A percentile compares a stretch with the other conserved stretches of the same genome.
Conservation (phyloP, 805 yeast genomes). For the Candida hispaniensis region DNA sequence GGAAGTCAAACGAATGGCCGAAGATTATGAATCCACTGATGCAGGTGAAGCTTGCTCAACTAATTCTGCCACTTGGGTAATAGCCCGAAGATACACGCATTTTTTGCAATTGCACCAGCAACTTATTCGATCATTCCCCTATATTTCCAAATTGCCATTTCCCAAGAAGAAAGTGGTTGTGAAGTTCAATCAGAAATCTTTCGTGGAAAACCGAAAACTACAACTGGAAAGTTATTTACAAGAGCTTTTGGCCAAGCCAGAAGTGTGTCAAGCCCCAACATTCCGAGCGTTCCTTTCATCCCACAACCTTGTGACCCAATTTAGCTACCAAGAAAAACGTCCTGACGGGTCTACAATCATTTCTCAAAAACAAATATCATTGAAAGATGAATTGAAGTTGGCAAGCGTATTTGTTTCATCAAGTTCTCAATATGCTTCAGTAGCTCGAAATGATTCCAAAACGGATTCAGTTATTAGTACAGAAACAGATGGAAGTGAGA, state of each 20-base stretch:
- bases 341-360: slow-evolving; percentile 3
- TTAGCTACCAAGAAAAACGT: slow-evolving; percentile 8
- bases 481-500: neutral
- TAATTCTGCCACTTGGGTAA: slow-evolving; percentile 67
- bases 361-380: slow-evolving; percentile 38
- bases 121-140: slow-evolving; percentile 42
- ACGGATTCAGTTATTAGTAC: slow-evolving; percentile 2
- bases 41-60: no score
- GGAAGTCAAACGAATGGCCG: slow-evolving; percentile 48
- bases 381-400: slow-evolving; percentile 22
- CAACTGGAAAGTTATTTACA: slow-evolving; percentile 55
- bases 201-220: slow-evolving; percentile 52
- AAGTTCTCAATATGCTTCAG: slow-evolving; percentile 1
- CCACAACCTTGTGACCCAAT: slow-evolving; percentile 40
- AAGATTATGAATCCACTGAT: no score
- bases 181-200: slow-evolving; percentile 49
- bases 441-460: slow-evolving; percentile 3
- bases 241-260: slow-evolving; percentile 46
- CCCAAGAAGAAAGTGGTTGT: slow-evolving; percentile 51
- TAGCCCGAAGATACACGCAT: slow-evolving; percentile 82
- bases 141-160: slow-evolving; percentile 40
- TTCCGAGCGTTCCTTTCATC: slow-evolving; percentile 71
- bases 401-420: slow-evolving; percentile 9
- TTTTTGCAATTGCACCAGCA: slow-evolving; percentile 63
- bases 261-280: slow-evolving; percentile 60